A percentile compares a stretch with the other conserved stretches of the same genome.
Conservation (phyloP, 176 grass and related monocot species). For the Metroxylon sagu region DNA sequence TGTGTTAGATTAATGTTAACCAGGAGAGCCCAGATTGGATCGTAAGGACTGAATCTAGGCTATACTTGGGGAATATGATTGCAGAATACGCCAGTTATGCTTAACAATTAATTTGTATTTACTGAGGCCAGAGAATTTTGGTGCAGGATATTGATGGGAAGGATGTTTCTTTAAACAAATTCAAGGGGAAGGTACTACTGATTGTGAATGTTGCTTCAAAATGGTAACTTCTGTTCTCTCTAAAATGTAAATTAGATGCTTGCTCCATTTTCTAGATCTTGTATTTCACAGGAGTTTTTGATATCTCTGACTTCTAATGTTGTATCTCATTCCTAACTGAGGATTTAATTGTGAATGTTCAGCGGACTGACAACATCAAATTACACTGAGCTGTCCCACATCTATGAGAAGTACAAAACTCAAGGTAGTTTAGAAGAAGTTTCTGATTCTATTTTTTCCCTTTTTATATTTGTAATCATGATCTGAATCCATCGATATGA, state of each 20-base stretch:
- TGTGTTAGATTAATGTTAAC: no score
- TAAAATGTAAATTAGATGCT: no score
- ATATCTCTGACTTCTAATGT: not conserved
- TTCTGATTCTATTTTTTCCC: not conserved
- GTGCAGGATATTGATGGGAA: constrained; percentile 90
- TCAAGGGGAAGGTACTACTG: constrained; percentile 70
- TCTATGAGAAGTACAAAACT: constrained; percentile 97
- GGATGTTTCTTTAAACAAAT: constrained; percentile 73
- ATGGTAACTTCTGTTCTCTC: constrained; percentile 52
- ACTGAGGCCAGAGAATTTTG: not conserved
- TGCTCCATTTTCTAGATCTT: no score
- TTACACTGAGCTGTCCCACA: constrained; percentile 90
- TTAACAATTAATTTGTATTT: no score
- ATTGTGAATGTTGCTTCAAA: constrained; percentile 95
- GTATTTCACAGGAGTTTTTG: no score
- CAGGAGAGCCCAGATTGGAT: no score
- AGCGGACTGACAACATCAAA: constrained; percentile 92
- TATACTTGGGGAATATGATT: no score
- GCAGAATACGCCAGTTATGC: no score
- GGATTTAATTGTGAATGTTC: constrained; percentile 18
- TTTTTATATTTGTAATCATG: not conserved
- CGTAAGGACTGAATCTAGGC: no score
- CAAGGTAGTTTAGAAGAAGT: constrained; percentile 46
- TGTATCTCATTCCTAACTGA: constrained; percentile 2
- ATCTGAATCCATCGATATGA: no score